Base-by-base conservation (phyloP, 306 rosid genomes). In the Rosa chinensis region DNA sequence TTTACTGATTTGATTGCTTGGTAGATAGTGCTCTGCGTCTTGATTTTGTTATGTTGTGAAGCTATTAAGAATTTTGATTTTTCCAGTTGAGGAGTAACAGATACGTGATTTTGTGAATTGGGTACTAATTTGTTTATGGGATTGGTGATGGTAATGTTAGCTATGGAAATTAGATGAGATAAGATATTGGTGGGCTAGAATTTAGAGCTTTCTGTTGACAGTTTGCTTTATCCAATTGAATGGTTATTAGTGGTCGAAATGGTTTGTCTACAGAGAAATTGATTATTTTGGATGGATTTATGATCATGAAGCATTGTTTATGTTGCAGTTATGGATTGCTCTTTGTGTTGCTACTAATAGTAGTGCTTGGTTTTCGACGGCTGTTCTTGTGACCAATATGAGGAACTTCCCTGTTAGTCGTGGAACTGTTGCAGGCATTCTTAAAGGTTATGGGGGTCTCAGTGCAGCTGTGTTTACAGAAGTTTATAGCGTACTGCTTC, bases 311-410 rank as follows among this genome's bases (percentile, higher is more conserved):
- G 4, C n/a, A 18, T 42, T 44, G 20, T 21, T 16, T 28, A 68
- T 47, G 48, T 79, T 80, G 74, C 88, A 93, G 96, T 78, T 91
- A 79, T 93, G 97, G 88, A 53, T 89, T 87, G 91, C 90, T 21
- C 89, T 89, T 16, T 82, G 80, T 47, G 80, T 87, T 49, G 96
- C 90, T 74, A 84, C 94, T 67, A 93, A 93, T 81, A 90, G 97
- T 73, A 76, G 85, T 76, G 92, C 97, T 21, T 93, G 97, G 97
- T 82, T 93, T 72, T 28, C 78, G 53, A 93, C 97, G 16, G 94
- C 88, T 53, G 72, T 93, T 58, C 87, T 93, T 70, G 97, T 93
- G 12, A 90, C 97, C 80, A 93, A 90, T 78, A 93, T 93, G 97
- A 89, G 97, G 78, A 93, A 90, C 82, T 90, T 93, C 83, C 96